Conservation (phyloP, 2,329 filamentous ascomycete genomes). For the Clonostachys rhizophaga region DNA sequence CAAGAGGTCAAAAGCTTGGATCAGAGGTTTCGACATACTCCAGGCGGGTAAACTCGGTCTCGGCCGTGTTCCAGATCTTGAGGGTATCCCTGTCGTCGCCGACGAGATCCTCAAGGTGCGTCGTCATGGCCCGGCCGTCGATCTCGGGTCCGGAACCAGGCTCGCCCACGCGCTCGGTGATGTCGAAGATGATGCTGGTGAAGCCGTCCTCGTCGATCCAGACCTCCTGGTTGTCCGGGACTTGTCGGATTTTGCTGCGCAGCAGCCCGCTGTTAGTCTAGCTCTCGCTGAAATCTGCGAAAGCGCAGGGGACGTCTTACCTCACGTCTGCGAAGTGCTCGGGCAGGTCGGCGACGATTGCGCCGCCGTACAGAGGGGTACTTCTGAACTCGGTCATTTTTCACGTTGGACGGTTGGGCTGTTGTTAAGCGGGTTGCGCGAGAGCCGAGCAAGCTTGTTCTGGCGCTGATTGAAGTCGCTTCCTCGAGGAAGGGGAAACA, state of each 20-base stretch:
- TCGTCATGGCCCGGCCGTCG: constrained; percentile 66
- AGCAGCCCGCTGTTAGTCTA: not conserved
- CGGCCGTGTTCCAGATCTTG: constrained; percentile 62
- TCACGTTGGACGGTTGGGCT: too few relatives aligned
- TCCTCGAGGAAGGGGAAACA: too few relatives aligned
- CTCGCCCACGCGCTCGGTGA: constrained; percentile 72
- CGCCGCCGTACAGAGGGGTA: constrained; percentile 67
- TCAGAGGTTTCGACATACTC: constrained; percentile 29
- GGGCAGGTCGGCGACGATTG: constrained; percentile 65
- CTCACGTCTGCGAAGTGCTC: constrained; percentile 67
- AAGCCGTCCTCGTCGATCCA: constrained; percentile 81
- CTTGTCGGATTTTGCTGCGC: constrained; percentile 63
- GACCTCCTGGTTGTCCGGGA: constrained; percentile 88
- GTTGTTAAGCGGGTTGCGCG: too few relatives aligned
- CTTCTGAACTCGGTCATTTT: constrained; percentile 49
- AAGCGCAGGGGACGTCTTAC: constrained; percentile 31
- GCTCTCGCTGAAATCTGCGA: not conserved
- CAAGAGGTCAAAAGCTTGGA: not conserved
- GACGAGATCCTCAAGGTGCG: constrained; percentile 66
- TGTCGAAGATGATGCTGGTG: constrained; percentile 84
- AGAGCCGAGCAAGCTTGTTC: too few relatives aligned
- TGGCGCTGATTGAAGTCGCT: too few relatives aligned
- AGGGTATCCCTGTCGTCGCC: constrained; percentile 58
- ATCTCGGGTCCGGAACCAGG: constrained; percentile 49
- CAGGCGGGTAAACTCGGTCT: constrained; percentile 52